These are phyloP conservation scores for Apiospora rasikravindrae DNA, from an alignment of 2,329 filamentous ascomycete genomes.

Conservation along the genomic window DNA sequence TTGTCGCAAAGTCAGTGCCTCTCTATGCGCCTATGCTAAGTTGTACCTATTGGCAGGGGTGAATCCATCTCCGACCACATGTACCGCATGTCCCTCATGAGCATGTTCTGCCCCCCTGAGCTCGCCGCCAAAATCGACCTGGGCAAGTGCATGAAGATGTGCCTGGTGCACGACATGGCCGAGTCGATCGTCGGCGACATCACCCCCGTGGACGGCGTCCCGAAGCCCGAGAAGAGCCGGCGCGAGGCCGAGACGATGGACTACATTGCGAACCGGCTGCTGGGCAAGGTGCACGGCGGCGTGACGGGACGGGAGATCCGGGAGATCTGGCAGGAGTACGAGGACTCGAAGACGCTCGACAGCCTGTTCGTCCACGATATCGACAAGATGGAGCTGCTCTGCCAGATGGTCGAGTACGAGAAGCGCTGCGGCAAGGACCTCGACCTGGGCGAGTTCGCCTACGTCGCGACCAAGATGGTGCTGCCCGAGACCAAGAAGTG, in stretches of 20 bases:
- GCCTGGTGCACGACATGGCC: conserved; percentile 96
- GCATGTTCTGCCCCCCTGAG: conserved; percentile 83
- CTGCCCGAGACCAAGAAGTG: conserved; percentile 81
- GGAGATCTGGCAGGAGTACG: conserved; percentile 92
- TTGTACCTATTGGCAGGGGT: conserved; percentile 53
- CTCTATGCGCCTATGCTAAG: not conserved
- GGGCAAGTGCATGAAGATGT: conserved; percentile 89
- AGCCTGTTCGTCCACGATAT: conserved; percentile 93
- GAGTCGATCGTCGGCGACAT: conserved; percentile 96
- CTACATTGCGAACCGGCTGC: conserved; percentile 75
- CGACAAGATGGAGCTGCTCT: conserved; percentile 92
- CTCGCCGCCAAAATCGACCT: conserved; percentile 77
- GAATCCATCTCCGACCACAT: conserved; percentile 98
- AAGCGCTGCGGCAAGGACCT: conserved; percentile 66
- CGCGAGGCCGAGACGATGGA: conserved; percentile 92
- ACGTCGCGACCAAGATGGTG: conserved; percentile 74
- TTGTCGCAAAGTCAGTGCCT: not conserved
- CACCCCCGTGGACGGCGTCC: conserved; percentile 85
- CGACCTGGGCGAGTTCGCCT: conserved; percentile 86
- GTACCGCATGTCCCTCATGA: conserved; percentile 98
- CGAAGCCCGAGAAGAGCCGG: conserved; percentile 86
- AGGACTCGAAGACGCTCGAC: conserved; percentile 83
- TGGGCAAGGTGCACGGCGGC: conserved; percentile 78
- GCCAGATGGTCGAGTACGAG: conserved; percentile 98
- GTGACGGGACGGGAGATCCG: conserved; percentile 72